Conservation (phyloP, 2,329 filamentous ascomycete species). For the Ophioceras dolichostomum region DNA sequence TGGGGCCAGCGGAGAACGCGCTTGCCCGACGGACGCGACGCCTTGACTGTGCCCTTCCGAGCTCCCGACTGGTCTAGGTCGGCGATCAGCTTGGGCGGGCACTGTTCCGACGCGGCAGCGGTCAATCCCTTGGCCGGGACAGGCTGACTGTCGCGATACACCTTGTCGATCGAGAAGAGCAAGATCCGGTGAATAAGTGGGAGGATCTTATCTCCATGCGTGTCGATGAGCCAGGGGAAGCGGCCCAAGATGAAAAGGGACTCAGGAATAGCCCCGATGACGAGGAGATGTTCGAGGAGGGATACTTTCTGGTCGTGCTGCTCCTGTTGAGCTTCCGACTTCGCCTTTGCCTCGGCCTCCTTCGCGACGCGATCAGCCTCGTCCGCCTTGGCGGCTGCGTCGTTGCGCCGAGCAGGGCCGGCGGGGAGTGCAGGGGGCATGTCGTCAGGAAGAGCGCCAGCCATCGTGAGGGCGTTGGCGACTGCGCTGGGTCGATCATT, state of each 20-base stretch:
- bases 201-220: conserved; percentile 62
- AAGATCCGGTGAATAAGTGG: conserved; percentile 75
- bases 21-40: conserved; percentile 45
- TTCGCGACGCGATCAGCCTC: conserved; percentile 21
- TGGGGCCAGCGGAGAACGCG: conserved; percentile 73
- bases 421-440: conserved; percentile 34
- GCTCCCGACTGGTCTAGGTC: conserved; percentile 52
- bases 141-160: conserved; percentile 40
- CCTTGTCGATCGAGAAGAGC: conserved; percentile 67
- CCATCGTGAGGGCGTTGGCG: conserved; percentile 76
- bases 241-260: conserved; percentile 77
- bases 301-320: conserved; percentile 80
- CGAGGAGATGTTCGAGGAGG: conserved; percentile 72
- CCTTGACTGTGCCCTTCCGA: conserved; percentile 56
- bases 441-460: conserved; percentile 79
- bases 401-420: conserved; percentile 35
- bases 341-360: neutral
- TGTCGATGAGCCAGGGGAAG: conserved; percentile 85
- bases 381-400: conserved; percentile 28
- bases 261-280: conserved; percentile 86
- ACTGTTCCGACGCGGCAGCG: too few relatives aligned
- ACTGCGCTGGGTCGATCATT: conserved; percentile 57
- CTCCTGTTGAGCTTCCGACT: conserved; percentile 24
- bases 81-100: conserved; percentile 30
- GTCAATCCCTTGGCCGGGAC: too few relatives aligned